Percentiles rank a stretch among this genome's conserved stretches.
These are phyloP conservation scores for Baeospora myosura DNA, from an alignment of 1,284 basidiomycete genomes.

Conservation along the genomic window DNA sequence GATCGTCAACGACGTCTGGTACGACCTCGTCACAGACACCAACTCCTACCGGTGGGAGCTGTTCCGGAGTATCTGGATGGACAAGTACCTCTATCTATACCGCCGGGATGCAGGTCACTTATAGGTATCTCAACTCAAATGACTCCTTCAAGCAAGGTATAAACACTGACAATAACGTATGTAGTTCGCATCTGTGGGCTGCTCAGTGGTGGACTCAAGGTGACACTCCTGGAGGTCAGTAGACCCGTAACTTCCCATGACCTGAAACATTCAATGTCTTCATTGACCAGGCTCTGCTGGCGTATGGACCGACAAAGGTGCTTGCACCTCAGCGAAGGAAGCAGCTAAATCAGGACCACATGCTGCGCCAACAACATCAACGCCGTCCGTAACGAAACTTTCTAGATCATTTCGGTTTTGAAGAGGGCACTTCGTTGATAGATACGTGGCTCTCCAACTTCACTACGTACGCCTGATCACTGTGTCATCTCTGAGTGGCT, in stretches of 20 bases:
- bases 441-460: not conserved
- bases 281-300: constrained; percentile 28
- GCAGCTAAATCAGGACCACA: not conserved
- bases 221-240: constrained; percentile 48
- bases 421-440: not conserved
- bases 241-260: not conserved
- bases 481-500: not conserved
- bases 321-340: constrained; percentile 26
- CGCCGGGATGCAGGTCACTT: constrained; percentile 44
- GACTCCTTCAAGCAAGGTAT: not conserved
- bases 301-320: constrained; percentile 52
- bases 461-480: not conserved
- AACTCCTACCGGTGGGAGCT: constrained; percentile 29
- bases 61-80: constrained; percentile 49
- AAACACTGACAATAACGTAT: too few species aligned
- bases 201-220: constrained; percentile 60
- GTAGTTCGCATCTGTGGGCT: constrained; percentile 53
- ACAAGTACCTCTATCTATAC: constrained; percentile 37
- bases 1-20: constrained; percentile 16
- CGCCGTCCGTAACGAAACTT: not conserved
- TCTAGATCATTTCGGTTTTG: not conserved
- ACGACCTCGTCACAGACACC: constrained; percentile 17
- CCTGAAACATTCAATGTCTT: constrained; percentile 1
- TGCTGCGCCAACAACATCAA: not conserved
- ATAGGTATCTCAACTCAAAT: constrained; percentile 33